Conservation (phyloP, 1,139 yeast genomes). For the Lodderomyces elongisporus region DNA sequence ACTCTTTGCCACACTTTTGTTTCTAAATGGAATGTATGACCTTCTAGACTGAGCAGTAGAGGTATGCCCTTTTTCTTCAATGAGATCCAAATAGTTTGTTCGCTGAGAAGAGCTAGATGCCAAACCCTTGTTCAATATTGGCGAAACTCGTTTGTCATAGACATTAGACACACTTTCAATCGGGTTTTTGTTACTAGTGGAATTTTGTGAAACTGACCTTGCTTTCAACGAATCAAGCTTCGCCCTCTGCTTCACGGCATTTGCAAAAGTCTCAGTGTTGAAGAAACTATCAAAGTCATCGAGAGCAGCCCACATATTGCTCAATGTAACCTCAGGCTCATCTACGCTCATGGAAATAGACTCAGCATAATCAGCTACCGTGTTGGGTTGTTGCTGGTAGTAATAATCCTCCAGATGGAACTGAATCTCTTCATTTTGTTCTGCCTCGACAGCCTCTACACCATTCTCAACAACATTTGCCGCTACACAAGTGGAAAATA, state of each 20-base stretch:
- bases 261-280: slow-evolving; percentile 56
- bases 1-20: slow-evolving; percentile 11
- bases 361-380: slow-evolving; percentile 24
- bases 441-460: slow-evolving; percentile 11
- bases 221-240: background rate
- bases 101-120: slow-evolving; percentile 76
- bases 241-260: slow-evolving; percentile 45
- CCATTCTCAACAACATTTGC: slow-evolving; percentile 25
- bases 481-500: slow-evolving; percentile 74
- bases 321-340: slow-evolving; percentile 72
- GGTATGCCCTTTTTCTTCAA: slow-evolving; percentile 26
- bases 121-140: slow-evolving; percentile 66
- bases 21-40: slow-evolving; percentile 44
- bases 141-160: slow-evolving; percentile 74
- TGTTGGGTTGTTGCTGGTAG: slow-evolving; percentile 30
- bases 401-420: slow-evolving; percentile 68
- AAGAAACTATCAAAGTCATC: slow-evolving; percentile 92
- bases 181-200: slow-evolving; percentile 29
- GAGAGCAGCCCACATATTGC: slow-evolving; percentile 95
- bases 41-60: slow-evolving; percentile 21
- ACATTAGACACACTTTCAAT: slow-evolving; percentile 73
- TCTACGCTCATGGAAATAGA: slow-evolving; percentile 40
- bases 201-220: background rate
- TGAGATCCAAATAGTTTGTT: slow-evolving; percentile 63
- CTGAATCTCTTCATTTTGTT: slow-evolving; percentile 44